Conservation (phyloP, 805 yeast species). For the Scheffersomyces lignosus region DNA sequence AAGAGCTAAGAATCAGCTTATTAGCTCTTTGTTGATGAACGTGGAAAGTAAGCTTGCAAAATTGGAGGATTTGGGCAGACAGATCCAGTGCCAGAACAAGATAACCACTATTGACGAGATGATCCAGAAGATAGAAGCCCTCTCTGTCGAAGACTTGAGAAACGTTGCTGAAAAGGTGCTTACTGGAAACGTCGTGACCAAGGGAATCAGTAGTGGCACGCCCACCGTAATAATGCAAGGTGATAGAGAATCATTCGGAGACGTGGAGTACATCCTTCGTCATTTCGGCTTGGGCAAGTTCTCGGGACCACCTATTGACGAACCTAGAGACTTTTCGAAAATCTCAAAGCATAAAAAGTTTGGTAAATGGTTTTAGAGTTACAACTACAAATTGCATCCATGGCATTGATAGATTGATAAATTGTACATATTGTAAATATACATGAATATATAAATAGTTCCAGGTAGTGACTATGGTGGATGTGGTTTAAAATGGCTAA, state of each 20-base stretch:
- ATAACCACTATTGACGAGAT: slow-evolving; percentile 77
- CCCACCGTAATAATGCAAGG: slow-evolving; percentile 95
- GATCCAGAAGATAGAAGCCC: slow-evolving; percentile 70
- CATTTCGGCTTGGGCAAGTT: slow-evolving; percentile 71
- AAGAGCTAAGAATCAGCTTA: slow-evolving; percentile 90
- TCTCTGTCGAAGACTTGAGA: slow-evolving; percentile 67
- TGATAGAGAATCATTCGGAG: slow-evolving; percentile 81
- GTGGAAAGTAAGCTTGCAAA: slow-evolving; percentile 92
- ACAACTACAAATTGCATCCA: too few species aligned
- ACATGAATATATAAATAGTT: too few species aligned
- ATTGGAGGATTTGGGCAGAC: slow-evolving; percentile 93
- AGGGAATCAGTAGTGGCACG: slow-evolving; percentile 48
- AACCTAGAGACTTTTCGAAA: slow-evolving; percentile 12
- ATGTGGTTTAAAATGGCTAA: too few species aligned
- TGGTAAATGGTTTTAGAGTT: slow-evolving; percentile 18
- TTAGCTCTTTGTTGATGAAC: slow-evolving; percentile 86
- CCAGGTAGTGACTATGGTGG: background rate
- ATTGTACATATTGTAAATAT: background rate
- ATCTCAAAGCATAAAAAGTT: slow-evolving; percentile 13
- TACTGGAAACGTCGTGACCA: slow-evolving; percentile 59
- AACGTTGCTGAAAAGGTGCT: slow-evolving; percentile 74
- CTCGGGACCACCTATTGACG: slow-evolving; percentile 16
- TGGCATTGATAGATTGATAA: background rate
- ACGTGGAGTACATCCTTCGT: slow-evolving; percentile 62
- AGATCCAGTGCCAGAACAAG: slow-evolving; percentile 79